A percentile compares a stretch with the other conserved stretches of the same genome.
Conservation (phyloP, 768 basidiomycete species). For the Xanthoconium purpureum region DNA sequence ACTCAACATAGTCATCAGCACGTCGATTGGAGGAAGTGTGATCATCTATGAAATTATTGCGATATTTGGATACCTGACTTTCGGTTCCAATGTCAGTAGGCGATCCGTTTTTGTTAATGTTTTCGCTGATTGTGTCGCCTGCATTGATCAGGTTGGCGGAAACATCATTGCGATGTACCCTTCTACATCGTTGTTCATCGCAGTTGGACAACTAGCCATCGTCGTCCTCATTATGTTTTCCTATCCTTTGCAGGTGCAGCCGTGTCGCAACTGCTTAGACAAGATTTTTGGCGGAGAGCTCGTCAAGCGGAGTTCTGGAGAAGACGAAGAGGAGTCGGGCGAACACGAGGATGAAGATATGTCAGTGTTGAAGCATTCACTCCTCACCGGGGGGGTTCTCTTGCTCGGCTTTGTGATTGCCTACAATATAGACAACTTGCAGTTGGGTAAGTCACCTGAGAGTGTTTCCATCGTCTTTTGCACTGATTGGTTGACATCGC, state of each 20-base stretch:
- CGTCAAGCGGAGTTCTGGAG: conserved; percentile 39
- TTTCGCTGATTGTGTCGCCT: conserved; percentile 1
- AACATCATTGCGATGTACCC: conserved; percentile 97
- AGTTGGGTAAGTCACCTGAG: conserved; percentile 54
- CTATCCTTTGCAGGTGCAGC: conserved; percentile 92
- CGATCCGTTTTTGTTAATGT: not conserved
- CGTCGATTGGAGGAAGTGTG: conserved; percentile 82
- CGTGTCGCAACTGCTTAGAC: conserved; percentile 88
- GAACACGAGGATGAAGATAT: conserved; percentile 61
- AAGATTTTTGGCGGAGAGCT: conserved; percentile 67
- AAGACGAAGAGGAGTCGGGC: conserved; percentile 49
- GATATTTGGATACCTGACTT: conserved; percentile 88
- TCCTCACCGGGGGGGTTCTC: conserved; percentile 69
- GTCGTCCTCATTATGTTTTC: conserved; percentile 87
- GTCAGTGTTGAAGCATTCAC: conserved; percentile 60
- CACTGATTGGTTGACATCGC: conserved; percentile 14
- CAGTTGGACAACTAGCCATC: conserved; percentile 90
- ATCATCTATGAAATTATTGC: conserved; percentile 87
- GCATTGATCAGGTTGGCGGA: conserved; percentile 65
- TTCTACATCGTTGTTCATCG: conserved; percentile 86
- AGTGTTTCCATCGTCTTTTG: not conserved
- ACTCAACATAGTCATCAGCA: conserved; percentile 84
- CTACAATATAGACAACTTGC: conserved; percentile 74
- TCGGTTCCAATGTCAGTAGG: conserved; percentile 73
- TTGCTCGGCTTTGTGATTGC: conserved; percentile 66